A percentile compares a stretch with the other conserved stretches of the same genome.
Conservation (phyloP, 202 grass and related monocot genomes). For the Elaeis oleifera region DNA sequence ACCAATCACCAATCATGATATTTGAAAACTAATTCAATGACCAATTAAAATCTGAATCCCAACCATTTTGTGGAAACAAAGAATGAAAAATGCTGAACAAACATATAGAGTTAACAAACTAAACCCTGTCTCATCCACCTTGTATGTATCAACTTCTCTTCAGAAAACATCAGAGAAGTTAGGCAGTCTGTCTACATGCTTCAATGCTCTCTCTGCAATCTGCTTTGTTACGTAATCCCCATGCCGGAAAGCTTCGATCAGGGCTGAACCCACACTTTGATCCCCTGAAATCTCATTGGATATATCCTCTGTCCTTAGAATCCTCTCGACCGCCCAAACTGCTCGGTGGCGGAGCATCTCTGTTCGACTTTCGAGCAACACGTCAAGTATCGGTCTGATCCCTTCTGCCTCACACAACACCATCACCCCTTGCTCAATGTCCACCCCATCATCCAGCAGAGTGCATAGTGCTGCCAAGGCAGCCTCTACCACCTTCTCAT, state of each 20-base stretch:
- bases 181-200: slow-evolving; percentile 53
- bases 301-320: slow-evolving; percentile 56
- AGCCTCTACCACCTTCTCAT: slow-evolving; percentile 52
- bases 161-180: slow-evolving; percentile 39
- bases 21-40: too few species aligned
- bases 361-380: slow-evolving; percentile 41
- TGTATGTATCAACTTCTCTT: slow-evolving; percentile 15
- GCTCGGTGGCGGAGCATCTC: slow-evolving; percentile 47
- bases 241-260: slow-evolving; percentile 55
- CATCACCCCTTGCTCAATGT: slow-evolving; percentile 38
- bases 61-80: too few species aligned
- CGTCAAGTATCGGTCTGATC: slow-evolving; percentile 41
- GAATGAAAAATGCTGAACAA: too few species aligned
- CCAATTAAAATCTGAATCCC: too few species aligned
- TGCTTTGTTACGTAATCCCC: slow-evolving; percentile 45
- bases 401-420: slow-evolving; percentile 34
- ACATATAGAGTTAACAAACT: too few species aligned
- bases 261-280: slow-evolving; percentile 42
- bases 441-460: slow-evolving; percentile 51
- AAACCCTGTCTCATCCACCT: too few species aligned
- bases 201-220: slow-evolving; percentile 56
- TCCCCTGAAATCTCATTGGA: slow-evolving; percentile 36
- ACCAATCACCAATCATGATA: too few species aligned
- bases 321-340: slow-evolving; percentile 73
- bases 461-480: slow-evolving; percentile 60